Evolutionary conservation across 164 flowering plant species (phyloP).

Genomic region (Platanus orientalis): DNA sequence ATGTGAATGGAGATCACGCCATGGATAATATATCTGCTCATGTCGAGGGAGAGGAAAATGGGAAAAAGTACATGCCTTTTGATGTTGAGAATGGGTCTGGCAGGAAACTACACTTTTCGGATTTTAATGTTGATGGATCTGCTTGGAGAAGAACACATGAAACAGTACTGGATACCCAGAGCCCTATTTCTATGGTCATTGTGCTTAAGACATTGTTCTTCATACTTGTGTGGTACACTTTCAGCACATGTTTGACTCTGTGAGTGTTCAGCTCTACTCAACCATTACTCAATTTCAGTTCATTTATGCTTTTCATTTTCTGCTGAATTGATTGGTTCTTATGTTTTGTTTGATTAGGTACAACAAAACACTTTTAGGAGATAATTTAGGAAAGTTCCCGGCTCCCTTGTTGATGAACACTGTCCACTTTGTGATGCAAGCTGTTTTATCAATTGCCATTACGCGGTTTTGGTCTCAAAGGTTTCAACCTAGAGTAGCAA

Average conservation of each 20-base stretch:
- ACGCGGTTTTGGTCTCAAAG: conserved; percentile 66
- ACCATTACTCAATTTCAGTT: conserved; percentile 3
- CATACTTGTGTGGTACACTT: conserved; percentile 81
- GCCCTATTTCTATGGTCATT: conserved; percentile 37
- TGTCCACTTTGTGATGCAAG: conserved; percentile 94
- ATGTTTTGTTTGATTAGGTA: conserved; percentile 44
- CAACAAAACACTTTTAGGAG: conserved; percentile 87
- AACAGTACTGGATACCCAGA: conserved; percentile 17
- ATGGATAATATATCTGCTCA: conserved; percentile 23
- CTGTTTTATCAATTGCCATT: conserved; percentile 70
- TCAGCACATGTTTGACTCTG: conserved; percentile 89
- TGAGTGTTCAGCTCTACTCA: conserved; percentile 37
- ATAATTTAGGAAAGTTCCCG: conserved; percentile 89
- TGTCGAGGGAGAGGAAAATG: conserved; percentile 27
- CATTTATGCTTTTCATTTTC: conserved; percentile 1
- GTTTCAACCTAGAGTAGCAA: conserved; percentile 49
- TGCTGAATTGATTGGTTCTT: conserved; percentile 5
- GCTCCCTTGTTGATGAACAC: conserved; percentile 98
- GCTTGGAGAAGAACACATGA: conserved; percentile 15
- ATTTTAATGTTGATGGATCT: conserved; percentile 20
- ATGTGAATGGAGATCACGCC: conserved; percentile 30
- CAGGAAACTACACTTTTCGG: conserved; percentile 21
- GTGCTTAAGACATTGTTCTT: conserved; percentile 74
- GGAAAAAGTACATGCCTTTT: conserved; percentile 45
- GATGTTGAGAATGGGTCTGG: conserved; percentile 47